These are phyloP conservation scores for Globisporangium okanoganense DNA, from an alignment of 352 stramenopile genomes.

Conservation along the genomic window DNA sequence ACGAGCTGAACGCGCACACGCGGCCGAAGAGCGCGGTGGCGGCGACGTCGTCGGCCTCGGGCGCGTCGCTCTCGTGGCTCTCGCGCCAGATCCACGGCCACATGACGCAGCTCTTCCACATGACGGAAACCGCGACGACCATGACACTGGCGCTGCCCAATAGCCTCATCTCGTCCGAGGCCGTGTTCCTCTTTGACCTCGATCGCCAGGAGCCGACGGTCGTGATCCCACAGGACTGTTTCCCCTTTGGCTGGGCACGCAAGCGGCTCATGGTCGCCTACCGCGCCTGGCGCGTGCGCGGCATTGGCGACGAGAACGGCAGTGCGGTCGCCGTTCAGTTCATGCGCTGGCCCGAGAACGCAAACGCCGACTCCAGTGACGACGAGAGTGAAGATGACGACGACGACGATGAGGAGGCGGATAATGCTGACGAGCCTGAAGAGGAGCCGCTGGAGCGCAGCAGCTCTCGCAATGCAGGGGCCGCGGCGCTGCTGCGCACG, in stretches of 20 bases:
- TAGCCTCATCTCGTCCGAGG: conserved; percentile 49
- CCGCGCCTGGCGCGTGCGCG: conserved; percentile 56
- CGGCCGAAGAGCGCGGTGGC: conserved; percentile 10
- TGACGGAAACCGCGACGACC: conserved; percentile 56
- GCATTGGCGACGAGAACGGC: conserved; percentile 42
- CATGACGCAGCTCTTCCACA: conserved; percentile 43
- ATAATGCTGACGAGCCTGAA: conserved; percentile 45
- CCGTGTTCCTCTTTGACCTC: conserved; percentile 48
- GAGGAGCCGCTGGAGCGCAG: conserved; percentile 36
- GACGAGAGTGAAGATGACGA: conserved; percentile 10
- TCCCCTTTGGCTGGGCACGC: conserved; percentile 49
- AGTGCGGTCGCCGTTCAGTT: conserved; percentile 49
- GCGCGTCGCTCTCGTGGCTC: conserved; percentile 44
- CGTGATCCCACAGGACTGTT: conserved; percentile 46
- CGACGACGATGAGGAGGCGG: conserved; percentile 30
- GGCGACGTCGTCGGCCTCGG: conserved; percentile 17
- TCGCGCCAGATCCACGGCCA: conserved; percentile 49
- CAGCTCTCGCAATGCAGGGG: conserved; percentile 11
- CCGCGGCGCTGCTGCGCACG: conserved; percentile 37
- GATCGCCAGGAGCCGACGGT: conserved; percentile 39
- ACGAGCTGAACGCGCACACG: conserved; percentile 34
- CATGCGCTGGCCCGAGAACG: conserved; percentile 60
- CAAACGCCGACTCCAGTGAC: not conserved
- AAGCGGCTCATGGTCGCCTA: conserved; percentile 56
- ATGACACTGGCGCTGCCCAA: conserved; percentile 57